Base-by-base conservation (phyloP, 2,329 filamentous ascomycete species). In the Chrysoporthe puriensis region DNA sequence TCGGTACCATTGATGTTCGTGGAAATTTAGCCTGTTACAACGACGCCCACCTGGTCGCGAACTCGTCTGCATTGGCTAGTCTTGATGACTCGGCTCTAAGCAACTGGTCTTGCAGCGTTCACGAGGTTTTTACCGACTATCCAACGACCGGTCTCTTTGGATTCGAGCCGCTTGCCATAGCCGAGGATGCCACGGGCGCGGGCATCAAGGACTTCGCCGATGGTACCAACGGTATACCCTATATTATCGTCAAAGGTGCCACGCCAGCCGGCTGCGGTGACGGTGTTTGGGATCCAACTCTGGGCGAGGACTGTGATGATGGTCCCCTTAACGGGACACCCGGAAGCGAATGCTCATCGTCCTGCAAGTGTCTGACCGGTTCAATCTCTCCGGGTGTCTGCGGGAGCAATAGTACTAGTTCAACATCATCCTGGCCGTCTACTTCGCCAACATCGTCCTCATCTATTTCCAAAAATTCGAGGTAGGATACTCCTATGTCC, bases 31-130 rank as follows among this genome's bases (percentile, higher is more conserved):
- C 71, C 32, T 82, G 80, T 66, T 80, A 79, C 68, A 77, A 82
- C 69, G 72, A 78, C 14, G 79, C 74, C 1, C 80, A 80, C 65
- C 75, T 82, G 14, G 79, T 82, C 11, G 80, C 79, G 66, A 73
- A 73, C 52, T 76, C 75, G 34, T 59, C 71, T 3, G 76, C 77
- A 11, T 73, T 81, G 42, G 72, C 70, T 4, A 75, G 72, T 1
- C 75, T 82, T 32, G 74, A 74, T 32, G 79, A 82, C 70, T 57
- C 56, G 11, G 74, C 75, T n/a, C 73, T 81, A 7, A 80, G 79
- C 62, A 75, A 79, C 71, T 82, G 80, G 80, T 76, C 76, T 48
- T 82, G 80, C 69, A 79, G 77, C 62, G 79, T 80, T 9, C 80
- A 82, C 66, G 79, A 81, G 64, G 76, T 79, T 4, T 80, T 82